These are phyloP conservation scores for Talaromyces sp. DNA, from an alignment of 2,329 filamentous ascomycete genomes.

Conservation along the genomic window DNA sequence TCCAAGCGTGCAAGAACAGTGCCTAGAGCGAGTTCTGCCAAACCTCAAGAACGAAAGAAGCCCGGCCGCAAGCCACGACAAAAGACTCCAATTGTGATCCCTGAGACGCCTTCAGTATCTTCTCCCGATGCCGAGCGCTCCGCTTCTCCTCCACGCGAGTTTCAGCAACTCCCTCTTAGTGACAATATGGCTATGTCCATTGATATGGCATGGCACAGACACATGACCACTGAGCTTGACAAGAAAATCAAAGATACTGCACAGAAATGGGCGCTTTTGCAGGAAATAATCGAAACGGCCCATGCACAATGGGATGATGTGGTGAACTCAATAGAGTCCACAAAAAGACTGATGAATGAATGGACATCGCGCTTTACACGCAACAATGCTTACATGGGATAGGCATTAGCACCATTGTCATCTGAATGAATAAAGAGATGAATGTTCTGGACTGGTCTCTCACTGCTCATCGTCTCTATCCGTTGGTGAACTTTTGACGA, in stretches of 20 bases:
- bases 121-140: background rate
- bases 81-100: background rate
- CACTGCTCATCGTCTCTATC: background rate
- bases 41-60: background rate
- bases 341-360: background rate
- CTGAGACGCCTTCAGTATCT: background rate
- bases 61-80: background rate
- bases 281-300: background rate
- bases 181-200: background rate
- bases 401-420: background rate
- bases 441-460: background rate
- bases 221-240: background rate
- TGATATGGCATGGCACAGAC: background rate
- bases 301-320: background rate
- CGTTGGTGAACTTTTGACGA: background rate
- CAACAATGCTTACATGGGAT: background rate
- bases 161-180: background rate
- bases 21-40: background rate
- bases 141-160: background rate
- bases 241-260: background rate
- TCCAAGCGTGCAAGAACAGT: background rate
- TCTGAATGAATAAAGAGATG: background rate
- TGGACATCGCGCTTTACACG: background rate
- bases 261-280: background rate
- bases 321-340: background rate